Evolutionary conservation across 106 monocot species (phyloP).

Genomic region (Phalaenopsis equestris): DNA sequence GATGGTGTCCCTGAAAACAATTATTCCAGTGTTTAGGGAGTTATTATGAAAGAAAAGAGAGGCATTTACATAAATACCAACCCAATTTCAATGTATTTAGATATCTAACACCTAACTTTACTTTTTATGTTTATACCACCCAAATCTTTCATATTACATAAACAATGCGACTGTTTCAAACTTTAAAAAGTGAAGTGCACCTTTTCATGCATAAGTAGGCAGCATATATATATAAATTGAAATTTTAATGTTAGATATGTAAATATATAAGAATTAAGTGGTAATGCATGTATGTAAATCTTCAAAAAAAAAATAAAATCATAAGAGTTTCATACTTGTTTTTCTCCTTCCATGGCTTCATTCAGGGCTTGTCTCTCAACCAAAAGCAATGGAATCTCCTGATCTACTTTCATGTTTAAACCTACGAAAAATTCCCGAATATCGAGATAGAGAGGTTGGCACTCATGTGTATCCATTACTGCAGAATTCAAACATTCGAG

Average conservation of each 20-base stretch:
- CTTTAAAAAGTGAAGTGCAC: too few relatives aligned
- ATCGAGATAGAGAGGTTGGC: constrained; percentile 81
- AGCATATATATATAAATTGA: too few relatives aligned
- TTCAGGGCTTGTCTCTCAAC: constrained; percentile 86
- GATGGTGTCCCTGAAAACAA: constrained; percentile 60
- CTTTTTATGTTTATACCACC: too few relatives aligned
- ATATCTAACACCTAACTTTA: too few relatives aligned
- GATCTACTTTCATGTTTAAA: constrained; percentile 87
- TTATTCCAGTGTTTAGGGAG: background rate
- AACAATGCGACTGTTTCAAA: too few relatives aligned
- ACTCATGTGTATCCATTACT: constrained; percentile 82
- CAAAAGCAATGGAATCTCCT: constrained; percentile 76
- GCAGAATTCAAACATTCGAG: constrained; percentile 84
- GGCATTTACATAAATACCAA: too few relatives aligned
- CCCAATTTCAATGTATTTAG: too few relatives aligned
- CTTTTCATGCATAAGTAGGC: too few relatives aligned
- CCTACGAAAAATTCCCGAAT: constrained; percentile 92
- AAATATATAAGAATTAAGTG: too few relatives aligned
- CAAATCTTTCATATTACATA: too few relatives aligned
- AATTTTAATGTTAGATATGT: too few relatives aligned
- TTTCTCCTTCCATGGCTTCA: constrained; percentile 95
- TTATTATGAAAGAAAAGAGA: background rate
- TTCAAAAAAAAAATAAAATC: background rate
- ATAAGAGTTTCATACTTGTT: constrained; percentile 40
- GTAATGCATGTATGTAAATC: too few relatives aligned